Base-by-base conservation (phyloP, 1,284 basidiomycete species). In the Ceratobasidium theobromae region DNA sequence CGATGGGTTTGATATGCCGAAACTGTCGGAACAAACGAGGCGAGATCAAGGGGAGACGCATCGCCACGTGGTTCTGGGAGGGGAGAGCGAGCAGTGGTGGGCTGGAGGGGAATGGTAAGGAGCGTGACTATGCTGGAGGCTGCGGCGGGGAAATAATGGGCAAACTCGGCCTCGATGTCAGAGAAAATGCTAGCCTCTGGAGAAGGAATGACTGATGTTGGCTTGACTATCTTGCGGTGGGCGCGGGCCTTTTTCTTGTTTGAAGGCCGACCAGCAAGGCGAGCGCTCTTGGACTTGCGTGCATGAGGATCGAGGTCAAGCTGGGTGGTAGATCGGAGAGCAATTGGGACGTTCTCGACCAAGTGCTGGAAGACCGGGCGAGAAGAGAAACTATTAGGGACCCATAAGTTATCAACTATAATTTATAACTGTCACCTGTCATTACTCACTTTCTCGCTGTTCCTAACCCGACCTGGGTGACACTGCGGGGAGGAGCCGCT, bases 151-250 rank as follows among this genome's bases (percentile, higher is more conserved):
- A 60, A 60, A 46, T 60, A 60, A 30, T 60, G 45, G n/a, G 43
- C 45, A 38, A 60, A 49, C 45, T 60, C 57, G 57, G 57, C 43
- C 45, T 60, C 57, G 57, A 60, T 60, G 46, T 60, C 57, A 23
- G 57, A 49, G 16, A 60, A 18, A 35, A 60, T 18, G 57, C 57
- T 60, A 30, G 57, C 45, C 23, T 55, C 53, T 12, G 32, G 57
- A 23, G 43, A 27, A 23, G 40, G 41, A 12, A n/a, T 21, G 21
- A 49, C 9, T 16, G 45, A 25, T 1, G 18, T 46, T 23, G 57
- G 57, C 16, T 45, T 33, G 38, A 48, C 6, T 9, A 23, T 33
- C 57, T 49, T 60, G 43, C 32, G 57, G 25, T 46, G 57, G 28
- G 57, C 32, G 11, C 33, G 43, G 4, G 45, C 45, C 23, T 48